Base-by-base conservation (phyloP, 73 alveolate genomes). In the Paramecium tetraurelia region DNA sequence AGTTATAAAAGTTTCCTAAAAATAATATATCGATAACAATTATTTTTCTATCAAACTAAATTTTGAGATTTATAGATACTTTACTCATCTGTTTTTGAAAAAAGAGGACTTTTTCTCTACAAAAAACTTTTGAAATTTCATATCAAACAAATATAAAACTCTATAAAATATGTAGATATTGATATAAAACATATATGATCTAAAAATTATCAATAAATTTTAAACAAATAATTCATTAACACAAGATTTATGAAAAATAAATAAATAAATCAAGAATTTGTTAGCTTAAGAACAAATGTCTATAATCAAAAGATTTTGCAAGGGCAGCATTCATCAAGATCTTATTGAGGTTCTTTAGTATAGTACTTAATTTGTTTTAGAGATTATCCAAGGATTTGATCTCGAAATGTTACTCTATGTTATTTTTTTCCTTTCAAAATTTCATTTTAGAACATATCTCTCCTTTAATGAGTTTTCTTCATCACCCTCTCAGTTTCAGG, bases 321-420 rank as follows among this genome's bases (percentile, higher is more conserved):
- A 27, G 84, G 84, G 31, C 84, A 63, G 84, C 84, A 63, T 63
- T 63, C 84, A 63, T 63, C 84, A 63, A 14, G 50, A 27, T 63
- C 44, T 63, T 27, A 33, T 63, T 59, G 43, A 59, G 84, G 46
- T 27, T 63, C 84, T 24, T 63, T 63, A 63, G 5, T 18, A 63
- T 63, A 63, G 46, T 63, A 63, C 46, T 63, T 63, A 33, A 63
- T 33, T 31, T 27, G 24, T 6, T 7, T 33, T 63, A 63, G 21
- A 33, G 41, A 27, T 27, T 63, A 27, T 63, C 84, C 84, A 31
- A 22, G 16, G 22, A 63, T 63, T 27, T 63, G 29, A 27, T 63
- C 84, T 12, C 84, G 84, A n/a, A 63, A 63, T 63, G 84, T 63
- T 10, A 63, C 46, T 63, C 31, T 63, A 27, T 63, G 84, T 12